Conservation (phyloP, 2,329 filamentous ascomycete species). For the Rutstroemia sp. region DNA sequence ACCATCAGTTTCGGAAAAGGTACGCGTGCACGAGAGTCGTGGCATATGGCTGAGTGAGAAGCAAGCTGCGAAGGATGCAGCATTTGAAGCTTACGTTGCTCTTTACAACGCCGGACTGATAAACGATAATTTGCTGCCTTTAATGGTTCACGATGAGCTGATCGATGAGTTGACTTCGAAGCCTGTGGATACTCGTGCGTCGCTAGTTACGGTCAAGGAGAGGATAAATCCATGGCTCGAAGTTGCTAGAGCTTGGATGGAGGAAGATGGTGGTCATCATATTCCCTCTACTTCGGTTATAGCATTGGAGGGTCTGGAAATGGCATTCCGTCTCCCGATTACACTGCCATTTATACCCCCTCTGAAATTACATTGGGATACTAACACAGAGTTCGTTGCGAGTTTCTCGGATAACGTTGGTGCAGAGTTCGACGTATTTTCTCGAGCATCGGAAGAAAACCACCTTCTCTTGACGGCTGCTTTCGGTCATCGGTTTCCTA, state of each 20-base stretch:
- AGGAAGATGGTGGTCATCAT: constrained; percentile 63
- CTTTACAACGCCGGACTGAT: constrained; percentile 66
- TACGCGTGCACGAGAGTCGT: constrained; percentile 47
- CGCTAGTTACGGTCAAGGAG: constrained; percentile 29
- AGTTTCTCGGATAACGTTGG: neutral
- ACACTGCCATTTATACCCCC: constrained; percentile 14
- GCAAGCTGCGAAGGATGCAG: constrained; percentile 61
- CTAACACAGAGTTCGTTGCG: constrained; percentile 14
- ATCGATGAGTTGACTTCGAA: constrained; percentile 48
- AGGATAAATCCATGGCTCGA: constrained; percentile 33
- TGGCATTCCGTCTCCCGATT: constrained; percentile 18
- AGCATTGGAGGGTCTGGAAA: constrained; percentile 9
- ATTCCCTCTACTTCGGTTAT: neutral
- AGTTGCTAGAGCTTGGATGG: constrained; percentile 29
- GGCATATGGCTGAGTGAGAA: constrained; percentile 58
- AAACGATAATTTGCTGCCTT: constrained; percentile 71
- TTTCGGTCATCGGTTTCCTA: constrained; percentile 19
- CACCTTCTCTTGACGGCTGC: constrained; percentile 17
- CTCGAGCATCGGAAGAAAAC: constrained; percentile 16
- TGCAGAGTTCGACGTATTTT: neutral
- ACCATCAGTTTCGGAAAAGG: constrained; percentile 52
- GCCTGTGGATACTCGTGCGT: constrained; percentile 34
- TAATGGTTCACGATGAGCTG: constrained; percentile 27
- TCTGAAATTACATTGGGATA: constrained; percentile 26
- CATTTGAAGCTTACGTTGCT: constrained; percentile 66